A percentile compares a stretch with the other conserved stretches of the same genome.
phyloP scores from a whole-genome alignment of 192 early-diverging fungal genomes.

The Chytriomyces sp. region DNA sequence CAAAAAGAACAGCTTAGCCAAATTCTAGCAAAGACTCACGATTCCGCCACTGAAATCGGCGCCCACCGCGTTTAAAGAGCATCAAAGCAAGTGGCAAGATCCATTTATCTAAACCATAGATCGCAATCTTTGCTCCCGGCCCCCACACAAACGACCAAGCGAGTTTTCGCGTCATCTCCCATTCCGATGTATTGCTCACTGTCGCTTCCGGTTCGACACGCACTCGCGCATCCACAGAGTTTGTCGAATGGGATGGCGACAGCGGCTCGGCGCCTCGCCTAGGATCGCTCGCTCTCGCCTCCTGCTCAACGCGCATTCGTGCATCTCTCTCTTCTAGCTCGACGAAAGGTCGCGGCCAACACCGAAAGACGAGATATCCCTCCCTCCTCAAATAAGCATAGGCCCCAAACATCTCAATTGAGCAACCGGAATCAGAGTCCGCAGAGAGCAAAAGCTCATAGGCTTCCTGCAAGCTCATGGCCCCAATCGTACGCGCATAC shows the following conservation, averaged over 20 bases:
- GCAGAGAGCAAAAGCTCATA: not conserved
- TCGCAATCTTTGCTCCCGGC: not conserved
- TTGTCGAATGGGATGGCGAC: not conserved
- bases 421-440: not conserved
- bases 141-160: too few species aligned
- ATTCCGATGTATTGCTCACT: too few species aligned
- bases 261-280: too few species aligned
- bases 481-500: not conserved
- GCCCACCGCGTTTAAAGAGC: not conserved
- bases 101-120: not conserved
- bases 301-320: not conserved
- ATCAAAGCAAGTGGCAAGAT: not conserved
- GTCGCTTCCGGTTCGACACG: too few species aligned
- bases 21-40: not conserved
- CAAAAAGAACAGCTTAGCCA: not conserved
- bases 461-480: conserved; percentile 11
- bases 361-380: conserved; percentile 23
- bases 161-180: too few species aligned
- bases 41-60: conserved; percentile 2
- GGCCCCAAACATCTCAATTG: not conserved
- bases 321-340: not conserved
- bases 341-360: not conserved
- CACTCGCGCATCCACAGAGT: too few species aligned
- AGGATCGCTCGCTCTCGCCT: not conserved
- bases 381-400: conserved; percentile 8